Evolutionary conservation across 2,329 filamentous ascomycete species (phyloP).

Genomic region (Emmonsiellopsis sp.): DNA sequence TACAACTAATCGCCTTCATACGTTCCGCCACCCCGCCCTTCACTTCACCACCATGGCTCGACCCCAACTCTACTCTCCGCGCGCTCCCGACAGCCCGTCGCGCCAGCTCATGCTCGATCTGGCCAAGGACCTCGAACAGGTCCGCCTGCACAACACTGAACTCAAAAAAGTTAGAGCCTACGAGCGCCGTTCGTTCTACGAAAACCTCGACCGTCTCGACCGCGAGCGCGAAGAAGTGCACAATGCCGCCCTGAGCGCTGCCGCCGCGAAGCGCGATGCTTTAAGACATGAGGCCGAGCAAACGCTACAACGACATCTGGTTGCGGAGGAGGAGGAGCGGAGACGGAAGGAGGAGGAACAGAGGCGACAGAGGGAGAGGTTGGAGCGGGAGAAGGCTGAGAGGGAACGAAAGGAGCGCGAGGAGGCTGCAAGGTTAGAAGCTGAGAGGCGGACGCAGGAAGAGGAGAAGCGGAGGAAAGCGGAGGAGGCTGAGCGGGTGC

Average conservation of each 20-base stretch:
- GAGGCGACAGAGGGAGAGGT: conserved; percentile 34
- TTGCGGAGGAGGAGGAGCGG: conserved; percentile 27
- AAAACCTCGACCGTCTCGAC: conserved; percentile 52
- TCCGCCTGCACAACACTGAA: conserved; percentile 32
- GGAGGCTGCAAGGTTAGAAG: conserved; percentile 13
- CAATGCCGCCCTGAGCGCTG: conserved; percentile 55
- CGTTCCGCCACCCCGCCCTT: not conserved
- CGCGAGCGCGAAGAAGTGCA: conserved; percentile 55
- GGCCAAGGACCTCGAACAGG: conserved; percentile 29
- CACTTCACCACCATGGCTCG: conserved; percentile 18
- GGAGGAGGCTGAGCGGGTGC: conserved; percentile 37
- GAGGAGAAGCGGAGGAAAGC: conserved; percentile 40
- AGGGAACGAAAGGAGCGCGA: conserved; percentile 18
- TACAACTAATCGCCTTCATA: not conserved
- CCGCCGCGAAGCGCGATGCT: conserved; percentile 56
- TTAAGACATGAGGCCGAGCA: conserved; percentile 49
- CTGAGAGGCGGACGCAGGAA: conserved; percentile 32
- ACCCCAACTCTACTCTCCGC: conserved; percentile 18
- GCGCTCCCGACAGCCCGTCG: conserved; percentile 28
- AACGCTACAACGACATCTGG: conserved; percentile 24
- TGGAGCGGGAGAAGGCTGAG: conserved; percentile 28
- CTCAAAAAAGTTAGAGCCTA: conserved; percentile 35
- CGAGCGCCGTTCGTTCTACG: conserved; percentile 39
- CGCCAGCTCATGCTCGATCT: conserved; percentile 32
- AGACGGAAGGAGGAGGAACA: conserved; percentile 27